These are phyloP conservation scores for Xylaria nigripes DNA, from an alignment of 495 filamentous ascomycete species.

Conservation along the genomic window DNA sequence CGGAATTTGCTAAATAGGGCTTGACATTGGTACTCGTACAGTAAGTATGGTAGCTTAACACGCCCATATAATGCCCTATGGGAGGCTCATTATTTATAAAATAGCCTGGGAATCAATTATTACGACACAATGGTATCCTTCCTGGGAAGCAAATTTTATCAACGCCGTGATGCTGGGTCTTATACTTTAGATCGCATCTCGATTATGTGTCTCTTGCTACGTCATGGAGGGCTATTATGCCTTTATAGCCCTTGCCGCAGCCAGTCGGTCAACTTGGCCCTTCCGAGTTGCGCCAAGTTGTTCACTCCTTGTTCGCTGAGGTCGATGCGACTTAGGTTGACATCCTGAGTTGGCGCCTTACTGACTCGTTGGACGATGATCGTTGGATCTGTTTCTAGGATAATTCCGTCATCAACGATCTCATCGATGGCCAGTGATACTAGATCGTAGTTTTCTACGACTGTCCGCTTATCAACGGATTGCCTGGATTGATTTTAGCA, in stretches of 20 bases:
- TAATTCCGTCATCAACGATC: slow-evolving; percentile 92
- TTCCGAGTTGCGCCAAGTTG: slow-evolving; percentile 92
- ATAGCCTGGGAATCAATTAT: too few relatives aligned
- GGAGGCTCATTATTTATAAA: too few relatives aligned
- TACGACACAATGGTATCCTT: slow-evolving; percentile 15
- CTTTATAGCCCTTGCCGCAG: slow-evolving; percentile 66
- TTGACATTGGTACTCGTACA: too few relatives aligned
- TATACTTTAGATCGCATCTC: neutral
- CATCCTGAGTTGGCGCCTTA: slow-evolving; percentile 85
- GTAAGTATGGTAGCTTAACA: too few relatives aligned
- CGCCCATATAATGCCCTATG: too few relatives aligned
- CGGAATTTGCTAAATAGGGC: too few relatives aligned
- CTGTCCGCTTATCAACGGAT: slow-evolving; percentile 92
- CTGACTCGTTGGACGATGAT: slow-evolving; percentile 86
- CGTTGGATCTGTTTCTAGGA: slow-evolving; percentile 92
- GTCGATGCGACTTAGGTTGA: slow-evolving; percentile 85
- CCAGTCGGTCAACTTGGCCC: slow-evolving; percentile 82
- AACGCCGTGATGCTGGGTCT: slow-evolving; percentile 19
- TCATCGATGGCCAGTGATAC: slow-evolving; percentile 91
- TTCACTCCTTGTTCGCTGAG: slow-evolving; percentile 91
- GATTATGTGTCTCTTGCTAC: slow-evolving; percentile 10
- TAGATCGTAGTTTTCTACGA: slow-evolving; percentile 94
- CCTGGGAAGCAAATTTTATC: slow-evolving; percentile 22
- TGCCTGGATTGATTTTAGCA: slow-evolving; percentile 45
- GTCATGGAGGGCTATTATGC: slow-evolving; percentile 1